phyloP scores from a whole-genome alignment of 2,329 filamentous ascomycete genomes.

The Berkeleyomyces rouxiae region DNA sequence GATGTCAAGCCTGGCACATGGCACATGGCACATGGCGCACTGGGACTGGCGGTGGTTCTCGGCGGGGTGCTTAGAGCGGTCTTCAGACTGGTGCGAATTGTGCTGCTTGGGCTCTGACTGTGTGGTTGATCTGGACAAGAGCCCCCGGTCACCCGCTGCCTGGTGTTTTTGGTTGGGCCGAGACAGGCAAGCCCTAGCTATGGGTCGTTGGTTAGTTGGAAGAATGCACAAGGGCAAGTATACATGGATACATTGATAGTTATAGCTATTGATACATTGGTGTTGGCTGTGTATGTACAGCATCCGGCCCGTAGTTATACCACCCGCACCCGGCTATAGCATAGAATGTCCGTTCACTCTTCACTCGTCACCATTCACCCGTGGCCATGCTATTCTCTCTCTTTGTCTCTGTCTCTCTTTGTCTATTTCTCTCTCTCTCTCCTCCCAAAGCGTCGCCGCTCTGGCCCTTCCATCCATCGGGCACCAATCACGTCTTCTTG shows the following conservation, averaged over 20 bases:
- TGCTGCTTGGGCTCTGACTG: background rate
- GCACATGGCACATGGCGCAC: background rate
- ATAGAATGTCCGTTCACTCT: no score
- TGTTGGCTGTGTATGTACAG: no score
- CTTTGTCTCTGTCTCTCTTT: background rate
- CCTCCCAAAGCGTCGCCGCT: background rate
- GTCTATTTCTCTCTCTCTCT: background rate
- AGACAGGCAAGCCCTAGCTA: background rate
- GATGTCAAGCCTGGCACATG: background rate
- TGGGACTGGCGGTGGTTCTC: no score
- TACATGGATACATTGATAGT: background rate
- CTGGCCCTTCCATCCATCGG: background rate
- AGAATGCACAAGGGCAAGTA: background rate
- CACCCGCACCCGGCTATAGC: no score
- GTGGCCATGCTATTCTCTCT: no score
- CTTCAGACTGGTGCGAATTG: background rate
- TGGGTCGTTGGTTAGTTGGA: background rate
- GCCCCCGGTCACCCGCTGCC: background rate
- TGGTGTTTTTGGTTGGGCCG: conserved; percentile 1
- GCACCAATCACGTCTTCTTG: background rate
- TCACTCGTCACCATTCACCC: no score
- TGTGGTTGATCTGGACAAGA: background rate
- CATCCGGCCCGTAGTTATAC: no score
- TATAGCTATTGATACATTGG: no score
- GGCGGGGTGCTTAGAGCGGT: no score